Evolutionary conservation across 139 green algal species (phyloP).

Genomic region (Coelastrella sp.): DNA sequence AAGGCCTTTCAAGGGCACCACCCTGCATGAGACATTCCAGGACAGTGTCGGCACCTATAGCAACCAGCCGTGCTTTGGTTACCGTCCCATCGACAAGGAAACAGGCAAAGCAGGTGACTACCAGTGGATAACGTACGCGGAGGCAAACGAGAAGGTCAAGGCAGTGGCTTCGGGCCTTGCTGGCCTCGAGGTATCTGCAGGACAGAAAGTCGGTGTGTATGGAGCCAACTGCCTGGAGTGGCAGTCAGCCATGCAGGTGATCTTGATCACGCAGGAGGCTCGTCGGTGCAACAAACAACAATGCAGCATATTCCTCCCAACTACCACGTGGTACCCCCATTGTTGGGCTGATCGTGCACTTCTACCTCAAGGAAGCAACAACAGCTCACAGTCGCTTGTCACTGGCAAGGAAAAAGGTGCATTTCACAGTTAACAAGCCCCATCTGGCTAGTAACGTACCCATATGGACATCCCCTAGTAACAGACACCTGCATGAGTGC

Average conservation of each 20-base stretch:
- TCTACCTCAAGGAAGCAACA: too few relatives aligned
- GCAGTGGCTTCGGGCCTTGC: constrained; percentile 54
- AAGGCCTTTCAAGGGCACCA: constrained; percentile 65
- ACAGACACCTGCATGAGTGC: too few relatives aligned
- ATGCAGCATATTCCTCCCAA: too few relatives aligned
- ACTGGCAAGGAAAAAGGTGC: too few relatives aligned
- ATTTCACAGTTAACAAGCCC: too few relatives aligned
- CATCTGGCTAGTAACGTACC: too few relatives aligned
- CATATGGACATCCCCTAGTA: too few relatives aligned
- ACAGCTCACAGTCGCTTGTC: too few relatives aligned
- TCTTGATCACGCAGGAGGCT: neutral
- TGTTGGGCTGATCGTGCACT: too few relatives aligned
- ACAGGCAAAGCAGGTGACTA: constrained; percentile 48
- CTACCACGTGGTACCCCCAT: too few relatives aligned
- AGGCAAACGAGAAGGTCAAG: constrained; percentile 55
- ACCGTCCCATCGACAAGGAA: constrained; percentile 62
- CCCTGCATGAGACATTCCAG: constrained; percentile 84
- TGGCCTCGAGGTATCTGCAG: constrained; percentile 41
- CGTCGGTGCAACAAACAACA: too few relatives aligned
- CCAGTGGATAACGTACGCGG: constrained; percentile 59
- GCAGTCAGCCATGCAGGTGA: constrained; percentile 93
- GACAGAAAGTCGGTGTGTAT: constrained; percentile 72
- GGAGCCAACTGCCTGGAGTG: constrained; percentile 90
- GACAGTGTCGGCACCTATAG: constrained; percentile 46
- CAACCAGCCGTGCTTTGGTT: constrained; percentile 59